Evolutionary conservation across 2,329 filamentous ascomycete genomes (phyloP), one percentile per base, ranked within the genome.

Genomic region (Xylariales sp.): DNA sequence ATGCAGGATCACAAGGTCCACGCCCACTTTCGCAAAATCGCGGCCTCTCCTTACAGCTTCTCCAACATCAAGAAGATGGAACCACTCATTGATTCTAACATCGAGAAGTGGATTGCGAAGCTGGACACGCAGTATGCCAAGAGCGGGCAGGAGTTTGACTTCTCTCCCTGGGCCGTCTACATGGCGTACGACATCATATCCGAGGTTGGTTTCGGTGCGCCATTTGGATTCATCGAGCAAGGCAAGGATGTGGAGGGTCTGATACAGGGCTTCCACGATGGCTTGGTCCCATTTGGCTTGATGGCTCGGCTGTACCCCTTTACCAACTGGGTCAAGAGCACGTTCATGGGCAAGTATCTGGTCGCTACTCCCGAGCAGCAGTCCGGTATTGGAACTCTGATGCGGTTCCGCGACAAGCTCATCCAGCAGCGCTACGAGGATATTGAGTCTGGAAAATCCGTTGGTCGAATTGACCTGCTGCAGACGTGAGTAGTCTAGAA

Each of bases 61-160:
- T 65, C 58, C 30, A 78, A 75, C 46, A 67, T 80, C 46, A 74
- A 72, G 54, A 73, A 68, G 45, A 79, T 77, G 69, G 76, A 81
- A 51, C 69, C 72, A 1, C 46, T 79, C 20, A 61, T 81, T 3
- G 74, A 80, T 41, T 44, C 51, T 2, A 61, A 68, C 8, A 74
- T 79, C 32, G 40, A 52, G 3, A 55, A 64, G n/a, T 81, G 74
- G 76, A 59, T 70, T 7, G 46, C 51, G 4, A 67, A 63, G n/a
- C 58, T 81, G 3, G 59, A 67, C 3, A 50, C 59, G 3, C 53
- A 52, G 5, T 81, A 77, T 43, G 68, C 60, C 4, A 53, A 60
- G 6, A 63, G 61, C 1, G 61, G 64, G 1, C 52, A 68, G 28
- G 47, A 55, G 1, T 71, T 80, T 37, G 73, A 81, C 47, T 78